Base-by-base conservation (phyloP, 2,329 filamentous ascomycete species). In the Knufia fluminis region DNA sequence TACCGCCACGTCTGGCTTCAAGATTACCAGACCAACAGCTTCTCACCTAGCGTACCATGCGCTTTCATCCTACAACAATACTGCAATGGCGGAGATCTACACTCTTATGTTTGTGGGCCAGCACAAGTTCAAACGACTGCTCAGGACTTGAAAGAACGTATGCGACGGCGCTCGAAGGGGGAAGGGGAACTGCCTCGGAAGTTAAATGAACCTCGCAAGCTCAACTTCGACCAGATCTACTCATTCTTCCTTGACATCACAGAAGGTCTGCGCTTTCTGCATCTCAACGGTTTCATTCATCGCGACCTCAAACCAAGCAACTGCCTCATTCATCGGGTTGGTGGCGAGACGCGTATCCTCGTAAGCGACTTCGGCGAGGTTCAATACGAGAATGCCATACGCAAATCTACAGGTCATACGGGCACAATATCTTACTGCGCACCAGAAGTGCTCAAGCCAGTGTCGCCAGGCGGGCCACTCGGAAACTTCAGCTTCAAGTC, bases 301-400 rank as follows among this genome's bases (percentile, higher is more conserved):
- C 82, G 92, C 49, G 92, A 98, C 64, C 74, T 98, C 22, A 98
- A 98, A 65, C 92, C 92, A 1, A 92, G 85, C 64, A 98, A 98
- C 60, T 98, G 94, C 60, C 75, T 98, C 2, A 70, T 98, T 1
- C 90, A 97, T 61, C 78, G 78, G 26, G 85, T 83, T 52, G 84
- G 82, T 20, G 77, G 76, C 42, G 82, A 81, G 35, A 71, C 89
- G 9, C 79, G 77, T 46, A 94, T 94, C 41, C 73, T 98, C 14
- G 94, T 98, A 50, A 97, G 91, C 64, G 92, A 98, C 64, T 98
- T 98, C 69, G 92, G 94, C 35, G 92, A 98, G 66, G 91, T 97
- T 0, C 94, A 98, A 64, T 77, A 82, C 1, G 86, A 90, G 57
- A 85, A 91, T 60, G 78, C 79, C 0, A 79, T 81, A 14, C 81